phyloP scores from a whole-genome alignment of 169 alveolate genomes.

The Cyclospora cayetanensis region DNA sequence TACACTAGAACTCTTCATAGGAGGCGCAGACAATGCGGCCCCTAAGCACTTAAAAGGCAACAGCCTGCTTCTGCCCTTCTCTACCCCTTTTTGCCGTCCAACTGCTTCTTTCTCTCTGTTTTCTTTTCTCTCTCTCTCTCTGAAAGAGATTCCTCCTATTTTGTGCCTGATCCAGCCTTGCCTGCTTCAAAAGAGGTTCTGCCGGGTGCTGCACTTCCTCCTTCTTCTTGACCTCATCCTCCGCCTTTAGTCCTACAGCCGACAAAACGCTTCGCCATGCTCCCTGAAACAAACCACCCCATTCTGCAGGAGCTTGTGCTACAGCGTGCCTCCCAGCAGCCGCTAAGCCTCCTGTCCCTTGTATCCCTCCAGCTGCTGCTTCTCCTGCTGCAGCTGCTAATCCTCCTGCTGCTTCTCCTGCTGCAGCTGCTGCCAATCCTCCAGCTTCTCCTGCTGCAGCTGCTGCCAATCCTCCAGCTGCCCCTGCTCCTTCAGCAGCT shows the following conservation, averaged over 20 bases:
- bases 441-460: conserved; percentile 1
- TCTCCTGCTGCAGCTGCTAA: not conserved
- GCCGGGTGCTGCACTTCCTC: conserved; percentile 7
- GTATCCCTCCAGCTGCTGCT: not conserved
- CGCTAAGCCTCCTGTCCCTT: too few species aligned
- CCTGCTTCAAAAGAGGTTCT: conserved; percentile 5
- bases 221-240: not conserved
- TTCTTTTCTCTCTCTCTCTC: not conserved
- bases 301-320: too few species aligned
- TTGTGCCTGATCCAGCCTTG: not conserved
- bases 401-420: not conserved
- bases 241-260: not conserved
- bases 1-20: too few species aligned
- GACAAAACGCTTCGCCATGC: not conserved
- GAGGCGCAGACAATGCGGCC: too few species aligned
- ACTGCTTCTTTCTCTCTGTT: not conserved
- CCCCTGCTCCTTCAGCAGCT: not conserved
- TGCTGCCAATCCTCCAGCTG: not conserved
- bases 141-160: not conserved
- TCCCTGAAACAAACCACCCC: not conserved
- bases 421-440: not conserved
- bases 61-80: too few species aligned
- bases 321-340: too few species aligned
- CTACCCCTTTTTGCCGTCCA: not conserved
- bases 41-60: too few species aligned